Base-by-base conservation (phyloP, 179 eudicot genomes). In the Gypsophila paniculata region DNA sequence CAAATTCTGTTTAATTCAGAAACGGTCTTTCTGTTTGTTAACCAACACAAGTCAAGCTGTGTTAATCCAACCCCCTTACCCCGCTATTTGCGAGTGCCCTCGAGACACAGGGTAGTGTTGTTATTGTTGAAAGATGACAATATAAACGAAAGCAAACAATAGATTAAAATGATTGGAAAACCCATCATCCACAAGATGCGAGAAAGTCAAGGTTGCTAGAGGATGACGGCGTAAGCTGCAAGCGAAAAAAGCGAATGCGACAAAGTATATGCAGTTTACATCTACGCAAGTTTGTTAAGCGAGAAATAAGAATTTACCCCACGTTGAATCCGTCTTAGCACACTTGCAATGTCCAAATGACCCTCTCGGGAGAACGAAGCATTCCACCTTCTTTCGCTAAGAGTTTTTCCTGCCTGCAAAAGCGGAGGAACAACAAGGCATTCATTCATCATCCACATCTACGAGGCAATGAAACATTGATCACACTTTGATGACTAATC, bases 371-470 rank as follows among this genome's bases (percentile, higher is more conserved):
- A 78, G 62, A 93, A 84, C 72, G 98, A 89, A 42, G 88, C 91
- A 69, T 87, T 77, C 98, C 98, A 93, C 80, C 93, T 90, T 78
- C 96, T 93, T 71, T 78, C 82, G 74, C 98, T 93, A 13, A 93
- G 87, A 55, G 98, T 93, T 86, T 85, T 87, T 6, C 98, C 89
- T 29, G 81, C 78, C 98, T 93, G 83, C 52, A 44, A 39, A 65
- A 55, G 60, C 60, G 25, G 53, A 53, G 29, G 29, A 59, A 8
- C 75, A 44, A 69, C 29, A 48, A 8, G 13, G 25, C 25, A 49
- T 26, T 26, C 25, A 22, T 44, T 65, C 69, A 44, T 65, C 55
- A 13, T 65, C 69, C 55, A 44, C 54, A 39, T 12, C 6, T 23
- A 48, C 22, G 36, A 21, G 25, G 13, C 18, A 13, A 23, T 2